phyloP scores from a whole-genome alignment of 495 filamentous ascomycete species.

The Durotheca rogersii region DNA sequence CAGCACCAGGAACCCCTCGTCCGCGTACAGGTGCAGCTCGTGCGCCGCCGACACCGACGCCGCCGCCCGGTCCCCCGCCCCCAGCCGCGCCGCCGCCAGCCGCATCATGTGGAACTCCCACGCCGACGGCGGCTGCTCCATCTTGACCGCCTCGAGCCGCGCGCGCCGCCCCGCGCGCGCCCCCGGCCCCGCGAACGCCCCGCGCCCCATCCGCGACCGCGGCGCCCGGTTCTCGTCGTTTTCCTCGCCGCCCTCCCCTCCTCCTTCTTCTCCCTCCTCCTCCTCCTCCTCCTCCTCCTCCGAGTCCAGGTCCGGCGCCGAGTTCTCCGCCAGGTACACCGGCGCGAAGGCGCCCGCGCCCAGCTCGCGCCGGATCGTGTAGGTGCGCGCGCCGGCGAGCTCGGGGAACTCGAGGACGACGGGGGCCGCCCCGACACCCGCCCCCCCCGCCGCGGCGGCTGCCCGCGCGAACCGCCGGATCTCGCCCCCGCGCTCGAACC shows the following conservation, averaged over 20 bases:
- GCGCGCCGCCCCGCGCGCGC: conserved; percentile 46
- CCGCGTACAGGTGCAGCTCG: conserved; percentile 82
- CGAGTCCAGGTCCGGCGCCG: conserved; percentile 43
- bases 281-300: too few species aligned
- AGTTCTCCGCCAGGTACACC: conserved; percentile 85
- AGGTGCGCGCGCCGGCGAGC: conserved; percentile 56
- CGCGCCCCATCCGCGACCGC: conserved; percentile 53
- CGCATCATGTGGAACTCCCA: conserved; percentile 99
- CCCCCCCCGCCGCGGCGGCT: conserved; percentile 60
- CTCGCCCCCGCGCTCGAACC: conserved; percentile 63
- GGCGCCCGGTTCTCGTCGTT: conserved; percentile 52
- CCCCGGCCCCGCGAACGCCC: conserved; percentile 42
- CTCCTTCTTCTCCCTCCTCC: conserved; percentile 50
- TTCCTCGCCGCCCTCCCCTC: conserved; percentile 52
- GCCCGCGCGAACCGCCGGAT: conserved; percentile 78
- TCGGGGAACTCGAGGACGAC: conserved; percentile 70
- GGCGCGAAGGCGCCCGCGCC: conserved; percentile 93
- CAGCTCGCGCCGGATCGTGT: conserved; percentile 82
- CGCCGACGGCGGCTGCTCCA: conserved; percentile 77
- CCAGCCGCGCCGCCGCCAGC: conserved; percentile 71
- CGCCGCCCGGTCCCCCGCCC: conserved; percentile 61
- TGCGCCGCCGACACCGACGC: conserved; percentile 78
- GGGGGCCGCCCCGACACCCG: conserved; percentile 52
- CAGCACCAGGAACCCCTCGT: conserved; percentile 82
- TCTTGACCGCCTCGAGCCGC: conserved; percentile 81